These are phyloP conservation scores for Fusarium sp. DNA, from an alignment of 2,329 filamentous ascomycete genomes.

Conservation along the genomic window DNA sequence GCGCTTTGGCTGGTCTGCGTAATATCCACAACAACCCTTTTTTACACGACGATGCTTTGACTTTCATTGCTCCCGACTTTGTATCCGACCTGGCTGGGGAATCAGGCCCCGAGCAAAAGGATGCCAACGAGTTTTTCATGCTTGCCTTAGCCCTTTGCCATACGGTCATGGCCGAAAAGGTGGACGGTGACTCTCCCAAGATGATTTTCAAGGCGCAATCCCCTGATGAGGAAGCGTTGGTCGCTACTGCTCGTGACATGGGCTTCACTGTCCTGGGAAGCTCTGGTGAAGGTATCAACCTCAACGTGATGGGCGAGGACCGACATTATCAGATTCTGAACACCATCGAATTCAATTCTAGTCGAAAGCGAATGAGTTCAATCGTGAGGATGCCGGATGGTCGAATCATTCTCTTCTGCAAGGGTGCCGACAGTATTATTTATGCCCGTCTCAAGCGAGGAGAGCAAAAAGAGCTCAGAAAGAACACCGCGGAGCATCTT, in stretches of 20 bases:
- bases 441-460: conserved; percentile 89
- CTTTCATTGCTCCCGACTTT: conserved; percentile 92
- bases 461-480: conserved; percentile 86
- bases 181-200: conserved; percentile 88
- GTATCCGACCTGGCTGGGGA: conserved; percentile 84
- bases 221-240: conserved; percentile 93
- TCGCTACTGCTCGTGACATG: conserved; percentile 93
- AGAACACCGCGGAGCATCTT: conserved; percentile 88
- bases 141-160: conserved; percentile 94
- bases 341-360: conserved; percentile 97
- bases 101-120: conserved; percentile 79
- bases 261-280: conserved; percentile 92
- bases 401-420: conserved; percentile 92
- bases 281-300: conserved; percentile 80
- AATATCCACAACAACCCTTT: conserved; percentile 90
- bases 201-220: conserved; percentile 98
- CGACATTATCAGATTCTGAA: conserved; percentile 89
- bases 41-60: conserved; percentile 87
- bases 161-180: conserved; percentile 91
- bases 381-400: conserved; percentile 95
- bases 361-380: conserved; percentile 96
- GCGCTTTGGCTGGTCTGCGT: conserved; percentile 79
- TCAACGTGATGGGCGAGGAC: conserved; percentile 90
- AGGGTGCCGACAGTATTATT: conserved; percentile 97
- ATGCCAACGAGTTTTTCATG: conserved; percentile 91